Percentiles rank a stretch among this genome's conserved stretches.
Conservation (phyloP, 352 stramenopile genomes). For the Globisporangium irregulare region DNA sequence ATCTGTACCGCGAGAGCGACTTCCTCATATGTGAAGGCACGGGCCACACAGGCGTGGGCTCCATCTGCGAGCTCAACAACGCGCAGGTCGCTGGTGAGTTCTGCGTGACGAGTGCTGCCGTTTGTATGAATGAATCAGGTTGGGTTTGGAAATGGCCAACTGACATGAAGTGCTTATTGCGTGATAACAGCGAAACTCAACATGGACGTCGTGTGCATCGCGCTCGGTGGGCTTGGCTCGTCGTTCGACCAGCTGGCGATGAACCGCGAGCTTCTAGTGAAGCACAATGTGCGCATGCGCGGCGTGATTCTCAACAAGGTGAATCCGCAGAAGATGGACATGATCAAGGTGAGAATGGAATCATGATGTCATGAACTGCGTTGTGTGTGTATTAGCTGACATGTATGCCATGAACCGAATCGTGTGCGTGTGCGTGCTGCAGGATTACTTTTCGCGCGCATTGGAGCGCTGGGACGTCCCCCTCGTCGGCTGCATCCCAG, state of each 20-base stretch:
- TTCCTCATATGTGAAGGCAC: conserved; percentile 96
- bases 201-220: conserved; percentile 81
- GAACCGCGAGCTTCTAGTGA: conserved; percentile 80
- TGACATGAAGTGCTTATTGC: background rate
- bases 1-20: conserved; percentile 84
- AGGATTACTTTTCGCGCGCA: conserved; percentile 89
- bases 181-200: conserved; percentile 51
- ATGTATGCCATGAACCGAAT: background rate
- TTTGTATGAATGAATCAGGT: background rate
- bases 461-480: conserved; percentile 89
- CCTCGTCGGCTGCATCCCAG: conserved; percentile 85
- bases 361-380: background rate
- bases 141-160: background rate
- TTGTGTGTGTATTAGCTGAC: background rate
- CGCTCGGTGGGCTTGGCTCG: conserved; percentile 72
- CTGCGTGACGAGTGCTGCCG: background rate
- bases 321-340: conserved; percentile 87
- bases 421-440: background rate
- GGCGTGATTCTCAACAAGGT: conserved; percentile 89
- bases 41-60: conserved; percentile 88
- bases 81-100: conserved; percentile 77
- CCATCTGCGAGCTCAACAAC: conserved; percentile 90
- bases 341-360: conserved; percentile 65
- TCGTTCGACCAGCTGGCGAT: conserved; percentile 86
- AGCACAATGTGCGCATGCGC: conserved; percentile 71